A percentile compares a stretch with the other conserved stretches of the same genome.
Conservation (phyloP, 345 rosid genomes). For the Aurinia saxatilis region DNA sequence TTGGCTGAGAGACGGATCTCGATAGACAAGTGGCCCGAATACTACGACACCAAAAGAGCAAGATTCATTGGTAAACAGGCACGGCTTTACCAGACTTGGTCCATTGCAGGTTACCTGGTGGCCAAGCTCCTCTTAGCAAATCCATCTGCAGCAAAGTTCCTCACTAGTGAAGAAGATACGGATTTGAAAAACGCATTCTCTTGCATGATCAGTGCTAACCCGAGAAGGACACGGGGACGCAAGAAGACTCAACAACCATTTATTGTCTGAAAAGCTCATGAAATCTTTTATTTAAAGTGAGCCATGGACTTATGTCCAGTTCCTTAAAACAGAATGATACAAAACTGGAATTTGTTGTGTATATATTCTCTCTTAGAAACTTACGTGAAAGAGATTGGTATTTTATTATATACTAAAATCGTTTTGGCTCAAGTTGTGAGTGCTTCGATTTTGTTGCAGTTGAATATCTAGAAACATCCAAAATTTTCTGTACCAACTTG, state of each 20-base stretch:
- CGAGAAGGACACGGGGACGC: conserved; percentile 58
- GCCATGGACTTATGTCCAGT: neutral
- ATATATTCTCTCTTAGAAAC: conserved; percentile 5
- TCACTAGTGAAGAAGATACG: conserved; percentile 61
- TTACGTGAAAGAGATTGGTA: neutral
- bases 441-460: neutral
- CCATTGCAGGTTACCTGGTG: conserved; percentile 85
- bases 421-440: neutral
- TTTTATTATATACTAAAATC: neutral
- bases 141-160: conserved; percentile 54
- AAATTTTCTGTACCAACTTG: too few species aligned
- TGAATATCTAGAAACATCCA: too few species aligned
- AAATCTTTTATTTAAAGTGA: neutral
- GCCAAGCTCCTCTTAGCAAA: conserved; percentile 71
- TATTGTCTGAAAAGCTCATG: conserved; percentile 35
- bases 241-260: conserved; percentile 41
- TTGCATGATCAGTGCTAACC: conserved; percentile 56
- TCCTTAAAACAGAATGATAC: neutral
- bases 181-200: conserved; percentile 64
- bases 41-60: conserved; percentile 67
- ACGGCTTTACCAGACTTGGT: conserved; percentile 78
- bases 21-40: conserved; percentile 85
- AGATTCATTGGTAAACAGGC: conserved; percentile 93
- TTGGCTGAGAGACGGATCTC: conserved; percentile 67
- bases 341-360: neutral